These are phyloP conservation scores for Aspergillus olivimuriae DNA, from an alignment of 495 filamentous ascomycete species.

Conservation along the genomic window DNA sequence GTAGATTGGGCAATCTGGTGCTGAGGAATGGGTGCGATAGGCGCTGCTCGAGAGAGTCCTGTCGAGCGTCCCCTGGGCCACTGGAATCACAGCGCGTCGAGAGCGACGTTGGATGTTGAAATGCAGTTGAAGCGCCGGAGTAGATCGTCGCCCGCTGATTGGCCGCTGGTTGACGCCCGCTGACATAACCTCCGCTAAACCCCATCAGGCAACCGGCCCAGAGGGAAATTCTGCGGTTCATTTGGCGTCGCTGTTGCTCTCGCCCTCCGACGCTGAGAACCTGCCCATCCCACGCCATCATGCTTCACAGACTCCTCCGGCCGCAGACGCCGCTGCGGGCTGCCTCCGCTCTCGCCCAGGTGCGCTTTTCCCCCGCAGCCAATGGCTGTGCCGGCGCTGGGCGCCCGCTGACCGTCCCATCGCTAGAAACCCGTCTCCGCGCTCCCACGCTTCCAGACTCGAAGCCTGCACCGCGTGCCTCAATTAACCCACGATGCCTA, in stretches of 20 bases:
- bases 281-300: conserved; percentile 27
- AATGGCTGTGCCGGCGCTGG: not conserved
- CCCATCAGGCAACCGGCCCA: conserved; percentile 15
- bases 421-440: conserved; percentile 35
- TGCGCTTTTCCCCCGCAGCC: conserved; percentile 12
- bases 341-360: conserved; percentile 28
- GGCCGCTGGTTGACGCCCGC: conserved; percentile 14
- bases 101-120: not conserved
- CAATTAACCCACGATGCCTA: conserved; percentile 46
- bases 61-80: not conserved
- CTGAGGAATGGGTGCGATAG: conserved; percentile 10
- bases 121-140: conserved; percentile 4
- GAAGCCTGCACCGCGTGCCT: conserved; percentile 51
- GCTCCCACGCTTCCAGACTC: conserved; percentile 37
- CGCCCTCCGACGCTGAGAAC: conserved; percentile 4
- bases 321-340: conserved; percentile 46
- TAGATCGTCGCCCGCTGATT: conserved; percentile 27
- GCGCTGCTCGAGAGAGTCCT: conserved; percentile 1
- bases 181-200: conserved; percentile 31
- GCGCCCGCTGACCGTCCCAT: conserved; percentile 18
- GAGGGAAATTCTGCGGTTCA: conserved; percentile 36
- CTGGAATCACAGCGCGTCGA: not conserved
- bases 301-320: conserved; percentile 46
- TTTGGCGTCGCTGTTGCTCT: conserved; percentile 14
- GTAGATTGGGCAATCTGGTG: conserved; percentile 8